These are phyloP conservation scores for Globisporangium polare DNA, from an alignment of 352 stramenopile species.

Conservation along the genomic window DNA sequence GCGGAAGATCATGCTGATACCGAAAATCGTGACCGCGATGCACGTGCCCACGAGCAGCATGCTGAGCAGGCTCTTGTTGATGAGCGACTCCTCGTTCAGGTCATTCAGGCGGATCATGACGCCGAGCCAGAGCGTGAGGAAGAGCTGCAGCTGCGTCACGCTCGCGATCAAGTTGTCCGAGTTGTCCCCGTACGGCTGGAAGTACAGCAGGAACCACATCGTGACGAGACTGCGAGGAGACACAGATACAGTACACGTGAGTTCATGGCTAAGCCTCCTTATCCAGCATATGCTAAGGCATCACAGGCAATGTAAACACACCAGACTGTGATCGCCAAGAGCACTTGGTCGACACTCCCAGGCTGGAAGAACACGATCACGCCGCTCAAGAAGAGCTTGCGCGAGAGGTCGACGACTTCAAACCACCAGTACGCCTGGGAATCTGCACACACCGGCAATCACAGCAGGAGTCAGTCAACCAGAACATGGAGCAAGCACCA, in stretches of 20 bases:
- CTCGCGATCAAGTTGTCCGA: constrained; percentile 72
- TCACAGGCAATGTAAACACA: too few species aligned
- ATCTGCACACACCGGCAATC: constrained; percentile 28
- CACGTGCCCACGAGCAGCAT: constrained; percentile 62
- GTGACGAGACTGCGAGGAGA: constrained; percentile 33
- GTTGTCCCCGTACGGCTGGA: constrained; percentile 68
- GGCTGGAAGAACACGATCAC: constrained; percentile 76
- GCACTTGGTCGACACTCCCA: constrained; percentile 62
- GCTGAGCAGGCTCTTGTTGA: constrained; percentile 60
- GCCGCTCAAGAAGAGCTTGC: constrained; percentile 71
- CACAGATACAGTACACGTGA: background rate
- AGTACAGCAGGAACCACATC: constrained; percentile 80
- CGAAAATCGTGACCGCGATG: constrained; percentile 57
- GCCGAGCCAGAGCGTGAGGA: constrained; percentile 78
- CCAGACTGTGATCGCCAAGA: constrained; percentile 65
- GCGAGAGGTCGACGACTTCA: constrained; percentile 72
- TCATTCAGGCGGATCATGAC: constrained; percentile 71
- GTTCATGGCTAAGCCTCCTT: too few species aligned
- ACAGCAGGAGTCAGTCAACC: background rate
- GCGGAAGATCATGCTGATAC: constrained; percentile 50
- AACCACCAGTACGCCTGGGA: constrained; percentile 74
- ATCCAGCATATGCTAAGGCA: too few species aligned
- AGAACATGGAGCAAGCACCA: background rate
- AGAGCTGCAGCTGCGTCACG: constrained; percentile 73
- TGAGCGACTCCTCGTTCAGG: constrained; percentile 53